Conservation (phyloP, 371 early-diverging fungal genomes). For the Apophysomyces ossiformis region DNA sequence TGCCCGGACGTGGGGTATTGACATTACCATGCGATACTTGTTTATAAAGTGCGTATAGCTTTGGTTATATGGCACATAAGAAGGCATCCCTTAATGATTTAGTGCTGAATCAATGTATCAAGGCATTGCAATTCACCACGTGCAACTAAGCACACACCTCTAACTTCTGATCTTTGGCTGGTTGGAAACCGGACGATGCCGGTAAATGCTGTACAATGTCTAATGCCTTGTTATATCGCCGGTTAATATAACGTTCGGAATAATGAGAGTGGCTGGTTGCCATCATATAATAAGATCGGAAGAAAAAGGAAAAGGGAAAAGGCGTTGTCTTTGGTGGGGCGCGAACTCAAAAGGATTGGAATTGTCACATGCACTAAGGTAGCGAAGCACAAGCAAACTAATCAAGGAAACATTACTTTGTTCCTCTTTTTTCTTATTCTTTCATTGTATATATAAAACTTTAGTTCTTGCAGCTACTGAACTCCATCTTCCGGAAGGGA, state of each 20-base stretch:
- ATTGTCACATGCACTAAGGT: conserved; percentile 4
- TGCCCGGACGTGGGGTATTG: conserved; percentile 44
- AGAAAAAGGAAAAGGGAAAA: conserved; percentile 15
- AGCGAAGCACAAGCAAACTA: background rate
- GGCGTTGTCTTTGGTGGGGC: background rate
- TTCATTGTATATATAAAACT: too few species aligned
- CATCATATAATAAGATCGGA: conserved; percentile 12
- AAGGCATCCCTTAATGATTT: background rate
- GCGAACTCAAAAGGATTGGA: background rate
- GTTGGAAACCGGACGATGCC: conserved; percentile 39
- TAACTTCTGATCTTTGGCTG: conserved; percentile 45
- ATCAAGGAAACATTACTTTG: too few species aligned
- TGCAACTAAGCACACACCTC: conserved; percentile 24
- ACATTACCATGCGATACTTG: conserved; percentile 51
- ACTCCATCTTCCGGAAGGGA: too few species aligned
- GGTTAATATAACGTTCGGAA: conserved; percentile 30
- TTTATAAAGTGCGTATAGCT: conserved; percentile 55
- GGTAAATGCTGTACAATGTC: conserved; percentile 42
- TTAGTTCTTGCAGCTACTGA: too few species aligned
- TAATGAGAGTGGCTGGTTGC: conserved; percentile 29
- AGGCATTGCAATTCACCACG: background rate
- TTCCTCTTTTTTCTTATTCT: too few species aligned
- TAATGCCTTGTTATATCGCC: conserved; percentile 42
- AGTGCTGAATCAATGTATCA: background rate
- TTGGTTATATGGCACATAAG: background rate